Percentiles rank a stretch among this genome's conserved stretches.
Conservation (phyloP, 1,139 yeast species). For the Diutina catenulata region DNA sequence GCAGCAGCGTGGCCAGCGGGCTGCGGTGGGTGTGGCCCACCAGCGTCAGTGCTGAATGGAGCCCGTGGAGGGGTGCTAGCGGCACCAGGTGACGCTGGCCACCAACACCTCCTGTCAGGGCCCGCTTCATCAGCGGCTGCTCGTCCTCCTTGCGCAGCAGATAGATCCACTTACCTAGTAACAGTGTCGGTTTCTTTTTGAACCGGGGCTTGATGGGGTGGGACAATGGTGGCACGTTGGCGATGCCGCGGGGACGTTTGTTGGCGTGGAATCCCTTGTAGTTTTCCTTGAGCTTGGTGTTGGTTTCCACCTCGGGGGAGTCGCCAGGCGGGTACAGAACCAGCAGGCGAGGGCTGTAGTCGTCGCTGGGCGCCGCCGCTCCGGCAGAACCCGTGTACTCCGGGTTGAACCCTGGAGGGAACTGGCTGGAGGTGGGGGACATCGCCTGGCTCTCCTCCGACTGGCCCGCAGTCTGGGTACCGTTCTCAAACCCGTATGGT, state of each 20-base stretch:
- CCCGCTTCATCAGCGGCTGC: neutral
- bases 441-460: neutral
- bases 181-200: conserved; percentile 29
- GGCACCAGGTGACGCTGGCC: neutral
- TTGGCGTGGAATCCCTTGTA: conserved; percentile 41
- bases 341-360: conserved; percentile 9
- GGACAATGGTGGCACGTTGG: conserved; percentile 34
- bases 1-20: neutral
- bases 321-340: conserved; percentile 6
- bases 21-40: neutral
- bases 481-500: neutral
- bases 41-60: too few relatives aligned
- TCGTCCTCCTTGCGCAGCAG: conserved; percentile 23
- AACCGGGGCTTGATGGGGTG: conserved; percentile 42
- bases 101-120: neutral
- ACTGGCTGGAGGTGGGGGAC: neutral
- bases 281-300: conserved; percentile 9
- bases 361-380: neutral
- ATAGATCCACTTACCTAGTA: conserved; percentile 38
- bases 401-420: conserved; percentile 2
- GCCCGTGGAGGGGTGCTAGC: too few relatives aligned
- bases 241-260: conserved; percentile 8
- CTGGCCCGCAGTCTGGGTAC: conserved; percentile 6
- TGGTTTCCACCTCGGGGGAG: neutral
- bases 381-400: neutral